Evolutionary conservation across 192 early-diverging fungal genomes (phyloP), one percentile per base, ranked within the genome.

Genomic region (Funneliformis geosporum): DNA sequence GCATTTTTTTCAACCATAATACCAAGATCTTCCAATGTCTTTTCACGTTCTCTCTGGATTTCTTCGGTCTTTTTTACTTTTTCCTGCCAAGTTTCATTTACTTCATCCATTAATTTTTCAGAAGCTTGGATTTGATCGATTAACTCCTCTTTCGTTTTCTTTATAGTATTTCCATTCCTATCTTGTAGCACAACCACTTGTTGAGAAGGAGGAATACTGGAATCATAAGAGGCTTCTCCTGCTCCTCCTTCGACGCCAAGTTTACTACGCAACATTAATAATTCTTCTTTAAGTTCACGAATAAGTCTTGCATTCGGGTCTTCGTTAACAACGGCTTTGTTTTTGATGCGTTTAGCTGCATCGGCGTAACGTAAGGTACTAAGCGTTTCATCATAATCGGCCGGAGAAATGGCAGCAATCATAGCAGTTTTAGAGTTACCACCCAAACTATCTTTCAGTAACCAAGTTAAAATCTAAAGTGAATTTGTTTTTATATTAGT

Each of bases 281-380:
- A 84, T 79, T 98, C 96, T 39, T 93, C 91, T 81, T 94, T 92
- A 18, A 98, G 87, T 82, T 96, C 93, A 61, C 93, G 89, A 72
- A 98, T 91, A 4, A 95, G 82, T 71, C 87, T 91, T 14, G 87
- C 90, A 61, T 92, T 92, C 0, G 94, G 92, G 76, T 96, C 94
- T 83, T 98, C 96, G 82, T 98, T 98, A 61, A 98, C 93, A 0
- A 94, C 89, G 11, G 96, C 95, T 82, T 92, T 92, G 81, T 96
- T 98, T 81, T 96, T 92, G 82, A 98, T 96, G 60, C 88, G 89
- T 82, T 96, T 97, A 25, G 96, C 96, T 47, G 95, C 91, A 76
- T 97, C 94, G 5, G 94, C 95, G 80, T 96, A 98, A 43, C 96
- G 87, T 43, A 98, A 85, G 7, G 96, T 98, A 77, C 90, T 93